Base-by-base conservation (phyloP, 2,329 filamentous ascomycete species). In the Aspergillaceae sp. region DNA sequence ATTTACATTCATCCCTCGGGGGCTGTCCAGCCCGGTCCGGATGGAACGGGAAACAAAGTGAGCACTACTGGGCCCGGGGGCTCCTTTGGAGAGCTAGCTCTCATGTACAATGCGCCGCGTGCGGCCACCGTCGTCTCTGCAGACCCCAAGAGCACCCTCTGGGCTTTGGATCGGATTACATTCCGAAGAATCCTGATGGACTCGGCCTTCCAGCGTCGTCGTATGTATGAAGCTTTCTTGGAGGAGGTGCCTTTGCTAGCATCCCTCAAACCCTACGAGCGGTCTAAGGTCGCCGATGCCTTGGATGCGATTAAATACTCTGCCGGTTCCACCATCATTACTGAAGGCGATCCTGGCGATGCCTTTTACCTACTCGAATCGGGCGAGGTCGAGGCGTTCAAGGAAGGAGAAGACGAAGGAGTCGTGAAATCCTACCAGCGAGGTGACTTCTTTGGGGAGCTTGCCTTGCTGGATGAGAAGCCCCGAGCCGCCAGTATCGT, bases 171-270 rank as follows among this genome's bases (percentile, higher is more conserved):
- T 64, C 87, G 92, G 44, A 78, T 96, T 52, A 98, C 92, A 7
- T 98, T 98, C 77, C 88, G 92, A 57, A 87, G 92, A 50, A 97
- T 98, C 54, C 77, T 98, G 51, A 96, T 98, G 90, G 91, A 97
- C 71, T 94, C 87, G 35, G 94, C 92, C 3, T 97, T 96, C 73
- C 87, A 94, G 58, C 86, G 91, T 47, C 84, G 92, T 57, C 86
- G 91, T 60, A 91, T 97, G 83, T 97, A 97, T 69, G 92, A 98
- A 71, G 87, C 83, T 56, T 97, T 98, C 74, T 76, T 98, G 26
- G 90, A 94, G 65, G 89, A 95, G 64, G 92, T 97, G 2, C 87
- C 88, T 0, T 76, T 97, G 29, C 79, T 98, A 28, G 78, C 84
- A 2, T 83, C 81, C 26, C 77, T 98, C 47, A 94, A 90, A 40